A percentile compares a stretch with the other conserved stretches of the same genome.
These are phyloP conservation scores for Candida succiphila DNA, from an alignment of 805 yeast species.

Conservation along the genomic window DNA sequence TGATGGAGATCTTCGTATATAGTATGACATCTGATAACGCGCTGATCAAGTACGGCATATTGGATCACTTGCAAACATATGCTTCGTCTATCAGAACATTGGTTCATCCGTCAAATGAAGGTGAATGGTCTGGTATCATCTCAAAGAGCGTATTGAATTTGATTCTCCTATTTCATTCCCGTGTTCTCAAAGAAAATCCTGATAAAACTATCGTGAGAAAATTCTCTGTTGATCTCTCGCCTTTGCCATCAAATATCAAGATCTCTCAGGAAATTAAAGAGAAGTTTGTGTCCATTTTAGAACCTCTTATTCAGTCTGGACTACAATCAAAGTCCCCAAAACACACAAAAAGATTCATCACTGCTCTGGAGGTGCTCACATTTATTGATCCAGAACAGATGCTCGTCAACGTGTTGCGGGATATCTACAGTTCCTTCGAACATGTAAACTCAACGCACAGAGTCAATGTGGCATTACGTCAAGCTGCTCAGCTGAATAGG, in stretches of 20 bases:
- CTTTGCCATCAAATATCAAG: slow-evolving; percentile 14
- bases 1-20: slow-evolving; percentile 40
- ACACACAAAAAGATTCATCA: slow-evolving; percentile 47
- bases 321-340: slow-evolving; percentile 64
- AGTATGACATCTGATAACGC: slow-evolving; percentile 47
- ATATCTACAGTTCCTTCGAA: slow-evolving; percentile 66
- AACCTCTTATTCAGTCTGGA: slow-evolving; percentile 54
- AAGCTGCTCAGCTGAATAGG: slow-evolving; percentile 55
- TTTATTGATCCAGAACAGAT: slow-evolving; percentile 47
- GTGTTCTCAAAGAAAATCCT: slow-evolving; percentile 40
- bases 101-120: slow-evolving; percentile 88
- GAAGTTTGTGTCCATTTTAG: slow-evolving; percentile 26
- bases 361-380: slow-evolving; percentile 53
- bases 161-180: slow-evolving; percentile 47
- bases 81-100: slow-evolving; percentile 69
- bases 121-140: slow-evolving; percentile 73
- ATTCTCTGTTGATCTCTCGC: slow-evolving; percentile 13
- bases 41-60: slow-evolving; percentile 31
- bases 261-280: slow-evolving; percentile 12
- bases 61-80: slow-evolving; percentile 42
- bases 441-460: slow-evolving; percentile 71
- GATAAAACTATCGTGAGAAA: slow-evolving; percentile 16
- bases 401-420: slow-evolving; percentile 47
- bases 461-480: slow-evolving; percentile 59
- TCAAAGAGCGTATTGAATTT: slow-evolving; percentile 56